phyloP scores from a whole-genome alignment of 148 eudicot species.

The Selenicereus undatus region DNA sequence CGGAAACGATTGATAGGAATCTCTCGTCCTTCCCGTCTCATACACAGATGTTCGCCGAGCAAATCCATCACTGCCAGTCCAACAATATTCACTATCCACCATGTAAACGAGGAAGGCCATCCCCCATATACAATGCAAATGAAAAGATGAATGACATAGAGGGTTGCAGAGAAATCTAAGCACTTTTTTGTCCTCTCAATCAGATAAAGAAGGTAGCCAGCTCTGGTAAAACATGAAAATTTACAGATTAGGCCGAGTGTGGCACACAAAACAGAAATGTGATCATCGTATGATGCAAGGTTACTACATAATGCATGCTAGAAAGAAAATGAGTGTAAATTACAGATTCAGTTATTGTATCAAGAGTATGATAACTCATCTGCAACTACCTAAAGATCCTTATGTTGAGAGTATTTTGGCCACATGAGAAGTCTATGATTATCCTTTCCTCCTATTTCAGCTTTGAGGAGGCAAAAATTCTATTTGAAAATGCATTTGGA shows the following conservation, averaged over 20 bases:
- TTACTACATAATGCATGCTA: neutral
- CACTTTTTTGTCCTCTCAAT: conserved; percentile 97
- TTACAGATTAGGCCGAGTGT: conserved; percentile 15
- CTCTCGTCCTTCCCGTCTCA: conserved; percentile 73
- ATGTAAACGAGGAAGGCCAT: conserved; percentile 87
- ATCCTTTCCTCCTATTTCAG: neutral
- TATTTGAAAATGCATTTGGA: neutral
- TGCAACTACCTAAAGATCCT: neutral
- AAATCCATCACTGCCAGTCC: conserved; percentile 84
- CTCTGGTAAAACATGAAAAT: conserved; percentile 45
- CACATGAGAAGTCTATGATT: neutral
- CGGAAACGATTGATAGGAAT: conserved; percentile 77
- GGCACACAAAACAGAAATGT: neutral
- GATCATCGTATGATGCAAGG: neutral
- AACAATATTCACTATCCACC: conserved; percentile 81
- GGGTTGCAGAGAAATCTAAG: conserved; percentile 91
- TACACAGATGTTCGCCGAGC: conserved; percentile 90
- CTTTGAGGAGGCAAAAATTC: neutral
- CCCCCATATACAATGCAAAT: conserved; percentile 86
- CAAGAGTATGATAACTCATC: neutral
- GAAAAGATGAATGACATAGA: conserved; percentile 71
- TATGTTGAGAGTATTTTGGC: neutral
- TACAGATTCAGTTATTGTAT: neutral
- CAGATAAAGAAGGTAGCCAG: conserved; percentile 67
- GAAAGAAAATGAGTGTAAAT: neutral